A percentile compares a stretch with the other conserved stretches of the same genome.
phyloP scores from a whole-genome alignment of 495 filamentous ascomycete species.

The Hyaloscypha finlandica region DNA sequence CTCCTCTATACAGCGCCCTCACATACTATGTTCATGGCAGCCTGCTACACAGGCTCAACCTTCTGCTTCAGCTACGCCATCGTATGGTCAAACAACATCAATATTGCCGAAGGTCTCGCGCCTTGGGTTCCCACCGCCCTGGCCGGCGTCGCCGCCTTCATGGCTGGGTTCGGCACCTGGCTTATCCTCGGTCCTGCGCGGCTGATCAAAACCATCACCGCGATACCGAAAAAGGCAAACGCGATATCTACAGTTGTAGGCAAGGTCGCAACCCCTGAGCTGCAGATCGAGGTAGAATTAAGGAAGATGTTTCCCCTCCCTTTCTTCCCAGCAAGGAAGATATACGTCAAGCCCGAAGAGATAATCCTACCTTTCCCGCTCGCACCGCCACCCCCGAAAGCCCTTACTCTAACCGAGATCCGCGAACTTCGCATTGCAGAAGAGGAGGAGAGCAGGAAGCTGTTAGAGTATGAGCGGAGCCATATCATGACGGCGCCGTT shows the following conservation, averaged over 20 bases:
- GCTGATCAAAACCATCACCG: constrained; percentile 44
- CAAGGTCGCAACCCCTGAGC: neutral
- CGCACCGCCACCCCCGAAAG: neutral
- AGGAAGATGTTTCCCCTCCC: constrained; percentile 31
- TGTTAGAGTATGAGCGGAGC: constrained; percentile 43
- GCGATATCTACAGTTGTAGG: neutral
- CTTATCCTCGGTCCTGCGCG: constrained; percentile 45
- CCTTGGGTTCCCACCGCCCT: constrained; percentile 47
- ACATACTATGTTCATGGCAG: constrained; percentile 57
- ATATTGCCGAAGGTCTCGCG: constrained; percentile 44
- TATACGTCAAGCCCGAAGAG: constrained; percentile 27
- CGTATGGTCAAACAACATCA: constrained; percentile 47
- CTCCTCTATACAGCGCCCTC: constrained; percentile 63
- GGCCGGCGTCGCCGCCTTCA: constrained; percentile 44
- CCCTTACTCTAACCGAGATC: constrained; percentile 4
- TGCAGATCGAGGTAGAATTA: constrained; percentile 32
- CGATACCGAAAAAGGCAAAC: constrained; percentile 22
- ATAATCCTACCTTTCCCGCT: constrained; percentile 10
- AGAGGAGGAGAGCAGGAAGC: constrained; percentile 31
- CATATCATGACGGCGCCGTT: constrained; percentile 52
- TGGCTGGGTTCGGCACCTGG: constrained; percentile 48
- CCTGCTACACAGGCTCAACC: constrained; percentile 53
- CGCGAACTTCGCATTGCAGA: constrained; percentile 35
- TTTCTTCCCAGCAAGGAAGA: constrained; percentile 27
- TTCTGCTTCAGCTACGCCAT: constrained; percentile 61